A percentile compares a stretch with the other conserved stretches of the same genome.
These are phyloP conservation scores for Pichia cabralensis DNA, from an alignment of 805 yeast species.

Conservation along the genomic window DNA sequence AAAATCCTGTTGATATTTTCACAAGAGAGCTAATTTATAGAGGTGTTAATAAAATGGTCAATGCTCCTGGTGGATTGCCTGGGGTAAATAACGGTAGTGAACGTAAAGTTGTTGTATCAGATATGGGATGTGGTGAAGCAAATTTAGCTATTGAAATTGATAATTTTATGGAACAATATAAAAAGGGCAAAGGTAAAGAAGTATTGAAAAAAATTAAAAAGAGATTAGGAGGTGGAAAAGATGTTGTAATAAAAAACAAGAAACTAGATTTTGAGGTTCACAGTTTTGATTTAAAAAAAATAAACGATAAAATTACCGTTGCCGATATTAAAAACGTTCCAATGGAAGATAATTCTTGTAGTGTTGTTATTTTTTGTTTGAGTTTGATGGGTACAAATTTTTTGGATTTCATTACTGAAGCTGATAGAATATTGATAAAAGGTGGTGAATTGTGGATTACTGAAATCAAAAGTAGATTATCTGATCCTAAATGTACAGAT, in stretches of 20 bases:
- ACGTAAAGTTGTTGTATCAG: slow-evolving; percentile 73
- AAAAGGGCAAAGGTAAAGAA: slow-evolving; percentile 26
- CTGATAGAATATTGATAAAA: slow-evolving; percentile 76
- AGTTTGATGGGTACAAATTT: slow-evolving; percentile 98
- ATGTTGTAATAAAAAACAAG: slow-evolving; percentile 9
- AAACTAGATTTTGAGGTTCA: slow-evolving; percentile 52
- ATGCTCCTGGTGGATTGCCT: slow-evolving; percentile 95
- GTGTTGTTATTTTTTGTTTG: slow-evolving; percentile 85
- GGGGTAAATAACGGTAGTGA: slow-evolving; percentile 37
- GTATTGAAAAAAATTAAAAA: slow-evolving; percentile 16
- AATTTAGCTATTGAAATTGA: slow-evolving; percentile 63
- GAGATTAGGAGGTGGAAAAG: slow-evolving; percentile 19
- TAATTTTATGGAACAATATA: slow-evolving; percentile 28
- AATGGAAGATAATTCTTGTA: slow-evolving; percentile 63
- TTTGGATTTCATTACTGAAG: slow-evolving; percentile 84
- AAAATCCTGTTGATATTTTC: slow-evolving; percentile 92
- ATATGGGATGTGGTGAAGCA: slow-evolving; percentile 99
- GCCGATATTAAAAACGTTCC: slow-evolving; percentile 94
- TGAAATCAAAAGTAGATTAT: slow-evolving; percentile 87
- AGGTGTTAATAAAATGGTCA: slow-evolving; percentile 50
- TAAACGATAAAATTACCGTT: slow-evolving; percentile 87
- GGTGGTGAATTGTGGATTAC: slow-evolving; percentile 96
- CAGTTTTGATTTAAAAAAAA: slow-evolving; percentile 84
- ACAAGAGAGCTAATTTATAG: slow-evolving; percentile 58
- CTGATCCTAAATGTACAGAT: slow-evolving; percentile 66